Conservation (phyloP, 1,284 basidiomycete genomes). For the Pascua guehoae region DNA sequence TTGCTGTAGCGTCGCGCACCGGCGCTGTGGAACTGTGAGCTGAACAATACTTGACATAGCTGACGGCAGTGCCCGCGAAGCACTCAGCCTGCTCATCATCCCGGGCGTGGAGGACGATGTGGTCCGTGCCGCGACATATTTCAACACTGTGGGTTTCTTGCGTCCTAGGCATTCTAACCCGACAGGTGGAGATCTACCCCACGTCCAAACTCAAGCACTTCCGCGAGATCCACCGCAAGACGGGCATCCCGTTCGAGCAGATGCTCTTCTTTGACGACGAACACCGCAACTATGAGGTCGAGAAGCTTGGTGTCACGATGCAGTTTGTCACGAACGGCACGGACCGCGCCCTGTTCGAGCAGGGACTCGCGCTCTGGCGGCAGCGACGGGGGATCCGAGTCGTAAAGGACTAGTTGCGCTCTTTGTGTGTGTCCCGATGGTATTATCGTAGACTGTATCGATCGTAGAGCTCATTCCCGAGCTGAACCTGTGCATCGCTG, state of each 20-base stretch:
- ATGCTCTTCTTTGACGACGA: slow-evolving; percentile 90
- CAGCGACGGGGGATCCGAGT: slow-evolving; percentile 21
- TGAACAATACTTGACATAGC: not conserved
- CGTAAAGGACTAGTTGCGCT: not conserved
- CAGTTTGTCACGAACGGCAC: slow-evolving; percentile 41
- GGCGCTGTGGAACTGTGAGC: slow-evolving; percentile 65
- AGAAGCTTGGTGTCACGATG: slow-evolving; percentile 69
- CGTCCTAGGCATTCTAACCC: not conserved
- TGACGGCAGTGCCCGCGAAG: slow-evolving; percentile 64
- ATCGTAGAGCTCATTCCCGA: too few species aligned
- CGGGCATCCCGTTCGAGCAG: slow-evolving; percentile 73
- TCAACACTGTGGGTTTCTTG: slow-evolving; percentile 59
- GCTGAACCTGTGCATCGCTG: too few species aligned
- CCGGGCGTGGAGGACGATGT: slow-evolving; percentile 54
- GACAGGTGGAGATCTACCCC: slow-evolving; percentile 74
- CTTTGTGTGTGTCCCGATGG: not conserved
- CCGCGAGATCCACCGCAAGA: slow-evolving; percentile 67
- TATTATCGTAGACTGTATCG: not conserved
- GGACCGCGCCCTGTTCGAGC: slow-evolving; percentile 26
- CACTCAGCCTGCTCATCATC: slow-evolving; percentile 65
- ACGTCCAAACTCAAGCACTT: slow-evolving; percentile 82
- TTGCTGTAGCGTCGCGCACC: slow-evolving; percentile 76
- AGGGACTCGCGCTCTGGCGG: slow-evolving; percentile 37
- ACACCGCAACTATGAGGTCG: slow-evolving; percentile 68
- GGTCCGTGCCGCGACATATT: slow-evolving; percentile 62